These are phyloP conservation scores for Daedaleopsis nitida DNA, from an alignment of 768 basidiomycete genomes.

Conservation along the genomic window DNA sequence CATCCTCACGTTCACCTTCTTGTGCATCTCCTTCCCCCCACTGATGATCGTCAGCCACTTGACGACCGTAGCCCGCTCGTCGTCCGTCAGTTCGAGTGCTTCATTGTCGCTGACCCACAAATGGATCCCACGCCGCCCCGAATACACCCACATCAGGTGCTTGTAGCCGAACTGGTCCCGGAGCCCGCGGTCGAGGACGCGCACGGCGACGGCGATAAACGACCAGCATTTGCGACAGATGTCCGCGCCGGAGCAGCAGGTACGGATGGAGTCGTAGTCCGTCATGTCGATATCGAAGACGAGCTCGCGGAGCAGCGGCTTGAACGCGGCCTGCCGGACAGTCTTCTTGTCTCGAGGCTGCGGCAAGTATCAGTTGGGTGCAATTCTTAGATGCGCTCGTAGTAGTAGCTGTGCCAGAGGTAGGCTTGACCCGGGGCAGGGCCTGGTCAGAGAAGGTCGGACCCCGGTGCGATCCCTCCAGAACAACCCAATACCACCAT, in stretches of 20 bases:
- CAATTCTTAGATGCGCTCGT: too few relatives aligned
- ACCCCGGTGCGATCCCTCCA: too few relatives aligned
- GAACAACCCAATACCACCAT: too few relatives aligned
- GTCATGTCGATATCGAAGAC: constrained; percentile 99
- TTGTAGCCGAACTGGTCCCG: constrained; percentile 90
- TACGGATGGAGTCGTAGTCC: constrained; percentile 94
- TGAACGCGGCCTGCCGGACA: constrained; percentile 65
- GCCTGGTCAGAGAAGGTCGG: too few relatives aligned
- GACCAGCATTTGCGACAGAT: constrained; percentile 95
- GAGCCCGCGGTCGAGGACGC: constrained; percentile 76
- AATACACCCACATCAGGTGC: constrained; percentile 96
- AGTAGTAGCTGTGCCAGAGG: too few relatives aligned
- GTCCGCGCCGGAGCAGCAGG: constrained; percentile 88
- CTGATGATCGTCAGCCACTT: constrained; percentile 83
- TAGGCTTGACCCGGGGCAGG: too few relatives aligned
- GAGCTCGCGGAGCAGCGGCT: constrained; percentile 83
- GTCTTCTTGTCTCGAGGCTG: constrained; percentile 92
- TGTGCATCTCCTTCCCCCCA: constrained; percentile 77
- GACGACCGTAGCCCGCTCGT: constrained; percentile 86
- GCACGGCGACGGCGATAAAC: constrained; percentile 91
- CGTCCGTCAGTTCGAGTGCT: constrained; percentile 89
- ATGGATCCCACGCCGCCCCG: constrained; percentile 97
- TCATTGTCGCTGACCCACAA: constrained; percentile 92
- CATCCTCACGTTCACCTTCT: constrained; percentile 76
- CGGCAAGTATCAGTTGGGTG: background rate